Evolutionary conservation across 345 rosid species (phyloP), one percentile per base, ranked within the genome.

Genomic region (Corymbia maculata): DNA sequence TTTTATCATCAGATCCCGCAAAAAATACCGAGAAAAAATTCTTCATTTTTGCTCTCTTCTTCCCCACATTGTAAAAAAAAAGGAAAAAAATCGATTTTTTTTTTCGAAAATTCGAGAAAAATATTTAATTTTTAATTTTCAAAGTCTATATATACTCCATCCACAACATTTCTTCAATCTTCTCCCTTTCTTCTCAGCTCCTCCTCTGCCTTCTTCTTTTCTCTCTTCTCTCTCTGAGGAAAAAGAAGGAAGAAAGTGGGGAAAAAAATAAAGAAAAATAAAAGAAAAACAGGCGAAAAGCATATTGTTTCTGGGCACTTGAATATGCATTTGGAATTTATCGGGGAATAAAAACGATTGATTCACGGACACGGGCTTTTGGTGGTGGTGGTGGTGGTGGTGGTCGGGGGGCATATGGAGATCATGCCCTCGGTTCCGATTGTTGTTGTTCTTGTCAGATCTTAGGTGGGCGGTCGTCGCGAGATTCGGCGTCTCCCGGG

Each of bases 401-500:
- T 22, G 68, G 68, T 28, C 30, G 68, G 68, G 51, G 92, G 93
- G 93, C 93, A 89, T 90, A 90, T 53, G 95, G 92, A 94, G 93
- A 92, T 88, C 94, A 91, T 92, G 94, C 95, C 96, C 93, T 93
- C 93, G 91, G 87, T 42, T 88, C 87, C 91, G 91, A 85, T 90
- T 90, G 90, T 93, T 5, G 7, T 26, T 59, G 94, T 94, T 91
- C 92, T 22, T 5, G 49, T 92, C 97, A 94, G 98, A 95, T 96
- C 99, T 94, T 75, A 75, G 84, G 84, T 24, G 84, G 84, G 84
- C 21, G 84, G 84, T 93, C 89, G 89, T 85, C 79, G 86, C 94
- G 89, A 94, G 96, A 94, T 97, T 95, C 93, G 88, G 88, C 93
- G 92, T 92, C 95, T 95, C 84, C 82, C 28, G 94, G 97, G 95